Evolutionary conservation across 2,329 filamentous ascomycete genomes (phyloP).

Genomic region (Alternaria brassicae): DNA sequence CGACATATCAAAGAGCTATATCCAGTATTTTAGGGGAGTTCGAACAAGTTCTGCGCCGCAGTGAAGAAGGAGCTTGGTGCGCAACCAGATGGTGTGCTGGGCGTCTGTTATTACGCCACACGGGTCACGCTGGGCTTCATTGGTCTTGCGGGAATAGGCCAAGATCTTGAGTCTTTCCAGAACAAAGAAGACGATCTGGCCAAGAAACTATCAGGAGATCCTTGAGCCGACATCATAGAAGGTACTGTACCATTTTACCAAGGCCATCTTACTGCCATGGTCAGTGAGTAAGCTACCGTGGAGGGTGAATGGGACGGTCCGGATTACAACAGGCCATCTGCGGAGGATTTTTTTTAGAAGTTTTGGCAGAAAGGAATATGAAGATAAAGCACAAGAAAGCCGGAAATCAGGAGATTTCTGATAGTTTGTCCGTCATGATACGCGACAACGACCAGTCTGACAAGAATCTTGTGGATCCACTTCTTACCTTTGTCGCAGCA

Average conservation of each 20-base stretch:
- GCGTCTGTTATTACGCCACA: slow-evolving; percentile 54
- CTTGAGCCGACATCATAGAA: slow-evolving; percentile 58
- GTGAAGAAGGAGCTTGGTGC: slow-evolving; percentile 63
- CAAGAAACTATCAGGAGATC: slow-evolving; percentile 53
- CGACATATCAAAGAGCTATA: slow-evolving; percentile 86
- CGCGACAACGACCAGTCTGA: slow-evolving; percentile 62
- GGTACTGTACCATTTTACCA: slow-evolving; percentile 53
- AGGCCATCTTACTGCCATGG: slow-evolving; percentile 48
- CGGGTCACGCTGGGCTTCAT: slow-evolving; percentile 58
- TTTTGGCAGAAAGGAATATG: slow-evolving; percentile 58
- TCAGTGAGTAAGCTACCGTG: slow-evolving; percentile 56
- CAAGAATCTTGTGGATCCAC: slow-evolving; percentile 60
- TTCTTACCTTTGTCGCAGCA: slow-evolving; percentile 64
- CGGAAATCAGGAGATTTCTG: slow-evolving; percentile 44
- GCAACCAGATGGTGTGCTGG: slow-evolving; percentile 49
- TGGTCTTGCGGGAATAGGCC: slow-evolving; percentile 55
- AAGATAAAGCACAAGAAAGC: slow-evolving; percentile 45
- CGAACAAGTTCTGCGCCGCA: slow-evolving; percentile 68
- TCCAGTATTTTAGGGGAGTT: slow-evolving; percentile 82
- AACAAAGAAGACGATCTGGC: slow-evolving; percentile 54
- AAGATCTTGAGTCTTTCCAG: slow-evolving; percentile 52
- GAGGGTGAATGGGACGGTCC: slow-evolving; percentile 55
- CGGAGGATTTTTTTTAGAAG: slow-evolving; percentile 54
- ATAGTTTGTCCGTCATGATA: slow-evolving; percentile 59
- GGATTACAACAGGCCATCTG: slow-evolving; percentile 46